Percentiles rank a stretch among this genome's conserved stretches.
Evolutionary conservation across 208 protist species (phyloP).

Genomic region (Zelonia costaricensis): DNA sequence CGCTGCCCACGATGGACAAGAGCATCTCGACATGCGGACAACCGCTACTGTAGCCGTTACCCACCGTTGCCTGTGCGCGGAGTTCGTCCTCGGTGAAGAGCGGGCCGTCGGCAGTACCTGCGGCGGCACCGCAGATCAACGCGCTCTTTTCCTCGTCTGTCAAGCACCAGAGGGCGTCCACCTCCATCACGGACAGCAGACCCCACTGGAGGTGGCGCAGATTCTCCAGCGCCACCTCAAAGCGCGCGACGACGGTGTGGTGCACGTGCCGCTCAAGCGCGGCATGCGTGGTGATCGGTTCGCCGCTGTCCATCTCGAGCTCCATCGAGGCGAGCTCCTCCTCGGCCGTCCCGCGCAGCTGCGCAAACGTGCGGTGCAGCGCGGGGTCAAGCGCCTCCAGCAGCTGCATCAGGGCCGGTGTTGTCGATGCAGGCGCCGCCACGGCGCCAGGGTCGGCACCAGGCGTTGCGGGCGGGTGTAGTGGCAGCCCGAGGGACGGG

Average conservation of each 20-base stretch:
- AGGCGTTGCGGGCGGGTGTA: neutral
- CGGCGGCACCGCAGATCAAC: slow-evolving; percentile 49
- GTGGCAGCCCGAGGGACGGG: slow-evolving; percentile 13
- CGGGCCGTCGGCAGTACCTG: slow-evolving; percentile 19
- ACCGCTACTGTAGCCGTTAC: slow-evolving; percentile 82
- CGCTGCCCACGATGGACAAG: slow-evolving; percentile 61
- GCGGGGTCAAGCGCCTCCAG: slow-evolving; percentile 55
- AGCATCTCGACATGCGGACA: slow-evolving; percentile 70
- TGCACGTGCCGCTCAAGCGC: slow-evolving; percentile 14
- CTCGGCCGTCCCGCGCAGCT: slow-evolving; percentile 34
- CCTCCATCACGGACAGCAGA: slow-evolving; percentile 61
- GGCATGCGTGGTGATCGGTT: slow-evolving; percentile 26
- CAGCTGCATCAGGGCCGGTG: slow-evolving; percentile 15
- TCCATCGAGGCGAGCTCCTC: slow-evolving; percentile 52
- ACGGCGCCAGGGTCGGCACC: neutral
- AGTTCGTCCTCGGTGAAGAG: slow-evolving; percentile 79
- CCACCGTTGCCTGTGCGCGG: slow-evolving; percentile 46
- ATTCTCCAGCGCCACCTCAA: slow-evolving; percentile 50
- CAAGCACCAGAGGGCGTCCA: slow-evolving; percentile 51
- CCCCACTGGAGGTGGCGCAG: slow-evolving; percentile 64
- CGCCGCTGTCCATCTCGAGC: slow-evolving; percentile 54
- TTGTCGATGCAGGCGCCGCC: neutral
- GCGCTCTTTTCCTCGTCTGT: slow-evolving; percentile 52
- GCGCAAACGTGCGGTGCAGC: slow-evolving; percentile 45
- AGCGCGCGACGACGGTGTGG: slow-evolving; percentile 33